Base-by-base conservation (phyloP, 352 stramenopile species). In the Globisporangium middletonii region DNA sequence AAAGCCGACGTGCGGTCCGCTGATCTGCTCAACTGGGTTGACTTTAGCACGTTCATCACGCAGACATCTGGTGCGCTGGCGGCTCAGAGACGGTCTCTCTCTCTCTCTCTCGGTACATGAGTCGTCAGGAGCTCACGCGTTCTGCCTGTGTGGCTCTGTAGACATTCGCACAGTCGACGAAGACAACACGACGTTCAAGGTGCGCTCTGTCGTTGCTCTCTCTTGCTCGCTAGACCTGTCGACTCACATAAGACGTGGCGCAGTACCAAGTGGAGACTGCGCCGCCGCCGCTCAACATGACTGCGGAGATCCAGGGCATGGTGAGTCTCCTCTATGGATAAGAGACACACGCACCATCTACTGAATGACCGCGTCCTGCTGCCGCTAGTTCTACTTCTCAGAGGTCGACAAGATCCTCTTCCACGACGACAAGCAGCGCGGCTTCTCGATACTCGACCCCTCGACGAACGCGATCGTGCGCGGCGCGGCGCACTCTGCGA, bases 1-100 rank as follows among this genome's bases (percentile, higher is more conserved):
- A 65, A 73, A 63, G 65, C 73, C 13, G 72, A 87, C 67, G 15
- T 83, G 7, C 60, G 69, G 12, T 60, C 62, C 2, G 43, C 54
- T 28, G 66, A 63, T 2, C 44, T 57, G 4, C 53, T 84, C 13
- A 76, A 60, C 1, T 87, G 74, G 74, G 63, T 65, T 3, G 64
- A 75, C n/a, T 79, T 87, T 44, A 75, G 68, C 55, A 64, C 54
- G 6, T 75, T 74, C n/a, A 63, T 83, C 35, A 69, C 71, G 7
- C 72, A 77, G 26, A 59, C 65, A 6, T 62, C 63, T 54, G 73
- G 73, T 84, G 55, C 18, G 41, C 41, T 45, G 41, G 38, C 38
- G 53, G 18, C 4, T 19, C 30, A 35, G 30, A 35, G 30, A 35
- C 4, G 30, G 23, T 23, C 23, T 23, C 23, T 23, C 23, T 23